Conservation (phyloP, 345 rosid genomes). For the Sisymbrium irio region DNA sequence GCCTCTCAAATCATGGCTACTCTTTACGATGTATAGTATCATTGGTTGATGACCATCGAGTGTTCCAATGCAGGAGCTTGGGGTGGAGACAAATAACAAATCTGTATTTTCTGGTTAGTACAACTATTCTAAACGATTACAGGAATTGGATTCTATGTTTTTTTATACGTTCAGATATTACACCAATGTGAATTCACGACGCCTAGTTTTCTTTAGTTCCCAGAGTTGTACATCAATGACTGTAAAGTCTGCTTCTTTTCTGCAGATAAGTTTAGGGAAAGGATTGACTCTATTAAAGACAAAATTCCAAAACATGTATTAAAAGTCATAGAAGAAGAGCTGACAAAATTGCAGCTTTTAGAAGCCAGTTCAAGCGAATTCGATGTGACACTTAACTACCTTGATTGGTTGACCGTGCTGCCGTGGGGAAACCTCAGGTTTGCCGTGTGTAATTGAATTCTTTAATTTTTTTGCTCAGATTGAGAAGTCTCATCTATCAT, state of each 20-base stretch:
- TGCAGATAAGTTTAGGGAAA: conserved; percentile 87
- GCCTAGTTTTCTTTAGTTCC: background rate
- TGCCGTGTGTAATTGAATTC: background rate
- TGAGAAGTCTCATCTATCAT: background rate
- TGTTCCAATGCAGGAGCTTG: conserved; percentile 66
- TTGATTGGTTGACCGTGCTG: conserved; percentile 89
- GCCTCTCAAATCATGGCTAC: background rate
- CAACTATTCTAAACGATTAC: conserved; percentile 24
- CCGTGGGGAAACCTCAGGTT: conserved; percentile 96
- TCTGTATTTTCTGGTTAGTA: conserved; percentile 66
- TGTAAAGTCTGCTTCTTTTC: background rate
- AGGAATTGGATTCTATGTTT: background rate
- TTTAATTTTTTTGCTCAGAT: background rate
- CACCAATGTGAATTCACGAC: background rate
- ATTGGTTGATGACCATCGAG: background rate
- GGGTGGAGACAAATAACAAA: conserved; percentile 85
- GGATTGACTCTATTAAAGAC: conserved; percentile 66
- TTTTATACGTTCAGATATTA: background rate
- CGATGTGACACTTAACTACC: conserved; percentile 75
- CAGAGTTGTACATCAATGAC: background rate
- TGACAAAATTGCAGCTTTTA: conserved; percentile 72
- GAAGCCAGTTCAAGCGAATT: conserved; percentile 87
- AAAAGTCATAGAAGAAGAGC: conserved; percentile 94
- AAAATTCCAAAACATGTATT: conserved; percentile 75
- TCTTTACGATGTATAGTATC: background rate